Percentiles rank a stretch among this genome's conserved stretches.
Conservation (phyloP, 768 basidiomycete genomes). For the Psilocybe cubensis region DNA sequence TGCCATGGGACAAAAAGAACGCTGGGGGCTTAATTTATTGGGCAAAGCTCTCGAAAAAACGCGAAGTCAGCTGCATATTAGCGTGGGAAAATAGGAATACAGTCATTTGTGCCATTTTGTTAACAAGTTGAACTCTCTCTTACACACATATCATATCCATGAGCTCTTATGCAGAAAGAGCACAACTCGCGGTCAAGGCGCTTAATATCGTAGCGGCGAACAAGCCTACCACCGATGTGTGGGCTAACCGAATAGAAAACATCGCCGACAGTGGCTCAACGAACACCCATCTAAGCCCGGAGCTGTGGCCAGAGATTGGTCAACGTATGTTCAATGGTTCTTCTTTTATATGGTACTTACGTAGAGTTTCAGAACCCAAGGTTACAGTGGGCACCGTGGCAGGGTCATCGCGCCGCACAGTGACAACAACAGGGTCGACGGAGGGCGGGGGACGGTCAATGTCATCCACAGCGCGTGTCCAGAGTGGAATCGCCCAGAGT, state of each 20-base stretch:
- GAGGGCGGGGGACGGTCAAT: too few species aligned
- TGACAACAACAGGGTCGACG: too few species aligned
- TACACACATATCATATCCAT: slow-evolving; percentile 36
- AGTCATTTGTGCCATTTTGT: neutral
- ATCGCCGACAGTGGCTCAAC: slow-evolving; percentile 29
- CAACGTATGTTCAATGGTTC: neutral
- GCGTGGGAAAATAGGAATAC: slow-evolving; percentile 13
- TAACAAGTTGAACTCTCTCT: slow-evolving; percentile 17
- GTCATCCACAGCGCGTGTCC: too few species aligned
- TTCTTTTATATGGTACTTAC: slow-evolving; percentile 1
- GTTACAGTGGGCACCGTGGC: neutral
- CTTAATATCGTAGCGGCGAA: slow-evolving; percentile 16
- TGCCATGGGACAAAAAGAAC: slow-evolving; percentile 40
- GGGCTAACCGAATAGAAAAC: slow-evolving; percentile 28
- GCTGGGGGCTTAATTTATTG: slow-evolving; percentile 63
- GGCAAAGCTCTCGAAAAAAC: slow-evolving; percentile 51
- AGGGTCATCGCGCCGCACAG: too few species aligned
- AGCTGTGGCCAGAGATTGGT: neutral
- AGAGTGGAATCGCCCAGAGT: neutral
- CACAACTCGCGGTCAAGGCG: slow-evolving; percentile 22
- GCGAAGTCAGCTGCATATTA: slow-evolving; percentile 21
- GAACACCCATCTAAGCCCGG: slow-evolving; percentile 9
- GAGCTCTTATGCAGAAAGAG: slow-evolving; percentile 58
- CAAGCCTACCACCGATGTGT: slow-evolving; percentile 24
- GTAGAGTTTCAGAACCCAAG: neutral